Evolutionary conservation across 495 filamentous ascomycete genomes (phyloP).

Genomic region (Astrothelium macrocarpum): DNA sequence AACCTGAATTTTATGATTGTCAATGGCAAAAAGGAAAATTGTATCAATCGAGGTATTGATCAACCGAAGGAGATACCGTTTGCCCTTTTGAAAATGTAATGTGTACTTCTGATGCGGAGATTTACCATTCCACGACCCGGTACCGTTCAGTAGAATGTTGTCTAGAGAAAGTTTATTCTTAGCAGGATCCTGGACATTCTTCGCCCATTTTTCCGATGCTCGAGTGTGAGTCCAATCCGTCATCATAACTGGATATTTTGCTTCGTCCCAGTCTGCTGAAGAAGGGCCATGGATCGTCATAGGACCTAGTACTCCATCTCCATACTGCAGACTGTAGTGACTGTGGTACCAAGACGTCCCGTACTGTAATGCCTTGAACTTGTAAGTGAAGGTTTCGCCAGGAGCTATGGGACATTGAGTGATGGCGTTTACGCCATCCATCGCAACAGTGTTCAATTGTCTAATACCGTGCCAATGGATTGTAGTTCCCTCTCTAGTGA

Average conservation of each 20-base stretch:
- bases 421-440: conserved; percentile 27
- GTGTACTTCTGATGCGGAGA: not conserved
- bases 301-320: conserved; percentile 28
- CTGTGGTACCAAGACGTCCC: conserved; percentile 32
- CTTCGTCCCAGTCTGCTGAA: conserved; percentile 27
- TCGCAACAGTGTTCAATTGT: conserved; percentile 19
- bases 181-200: too few relatives aligned
- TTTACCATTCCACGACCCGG: too few relatives aligned
- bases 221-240: conserved; percentile 23
- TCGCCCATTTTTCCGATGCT: not conserved
- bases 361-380: conserved; percentile 26
- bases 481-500: conserved; percentile 19
- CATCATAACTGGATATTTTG: conserved; percentile 22
- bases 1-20: conserved; percentile 31
- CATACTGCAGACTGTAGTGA: conserved; percentile 21
- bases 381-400: conserved; percentile 19
- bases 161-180: too few relatives aligned
- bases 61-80: conserved; percentile 55
- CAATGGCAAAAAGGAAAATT: conserved; percentile 33
- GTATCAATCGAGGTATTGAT: conserved; percentile 55
- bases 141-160: too few relatives aligned
- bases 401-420: conserved; percentile 33
- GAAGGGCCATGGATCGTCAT: conserved; percentile 32
- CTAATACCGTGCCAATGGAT: conserved; percentile 31
- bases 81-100: conserved; percentile 33